Evolutionary conservation across 2,329 filamentous ascomycete species (phyloP).

Genomic region (Magnaporthiopsis rhizophila): DNA sequence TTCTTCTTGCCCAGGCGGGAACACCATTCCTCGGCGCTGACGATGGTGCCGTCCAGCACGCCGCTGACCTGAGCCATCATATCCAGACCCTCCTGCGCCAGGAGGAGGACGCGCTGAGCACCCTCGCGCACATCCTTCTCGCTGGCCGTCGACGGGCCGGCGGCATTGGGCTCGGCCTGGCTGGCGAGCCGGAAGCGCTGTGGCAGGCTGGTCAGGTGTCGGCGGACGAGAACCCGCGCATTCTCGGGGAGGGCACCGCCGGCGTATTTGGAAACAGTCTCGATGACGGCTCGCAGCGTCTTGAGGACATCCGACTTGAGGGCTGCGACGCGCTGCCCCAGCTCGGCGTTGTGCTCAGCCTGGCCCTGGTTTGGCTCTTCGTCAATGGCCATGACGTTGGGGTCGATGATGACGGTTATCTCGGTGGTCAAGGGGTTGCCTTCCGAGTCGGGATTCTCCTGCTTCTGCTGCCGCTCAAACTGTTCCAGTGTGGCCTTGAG

Average conservation of each 20-base stretch:
- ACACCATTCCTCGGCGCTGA: slow-evolving; percentile 88
- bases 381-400: neutral
- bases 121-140: slow-evolving; percentile 37
- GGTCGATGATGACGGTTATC: slow-evolving; percentile 13
- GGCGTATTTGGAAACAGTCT: slow-evolving; percentile 80
- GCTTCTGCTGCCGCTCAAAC: slow-evolving; percentile 50
- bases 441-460: slow-evolving; percentile 12
- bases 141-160: slow-evolving; percentile 9
- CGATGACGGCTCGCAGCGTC: slow-evolving; percentile 72
- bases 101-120: slow-evolving; percentile 71
- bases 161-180: slow-evolving; percentile 20
- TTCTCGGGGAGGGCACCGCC: slow-evolving; percentile 90
- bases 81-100: slow-evolving; percentile 84
- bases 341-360: slow-evolving; percentile 34
- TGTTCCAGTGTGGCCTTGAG: slow-evolving; percentile 71
- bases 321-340: slow-evolving; percentile 56
- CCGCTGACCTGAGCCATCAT: slow-evolving; percentile 90
- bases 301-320: slow-evolving; percentile 66
- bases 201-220: slow-evolving; percentile 77
- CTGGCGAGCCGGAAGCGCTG: slow-evolving; percentile 72
- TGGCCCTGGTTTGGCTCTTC: slow-evolving; percentile 17
- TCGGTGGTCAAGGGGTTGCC: slow-evolving; percentile 7
- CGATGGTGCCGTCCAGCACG: slow-evolving; percentile 81
- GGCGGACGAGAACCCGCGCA: slow-evolving; percentile 71
- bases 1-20: slow-evolving; percentile 57